phyloP scores from a whole-genome alignment of 441 rosid species.

The Euphorbia celastroides region DNA sequence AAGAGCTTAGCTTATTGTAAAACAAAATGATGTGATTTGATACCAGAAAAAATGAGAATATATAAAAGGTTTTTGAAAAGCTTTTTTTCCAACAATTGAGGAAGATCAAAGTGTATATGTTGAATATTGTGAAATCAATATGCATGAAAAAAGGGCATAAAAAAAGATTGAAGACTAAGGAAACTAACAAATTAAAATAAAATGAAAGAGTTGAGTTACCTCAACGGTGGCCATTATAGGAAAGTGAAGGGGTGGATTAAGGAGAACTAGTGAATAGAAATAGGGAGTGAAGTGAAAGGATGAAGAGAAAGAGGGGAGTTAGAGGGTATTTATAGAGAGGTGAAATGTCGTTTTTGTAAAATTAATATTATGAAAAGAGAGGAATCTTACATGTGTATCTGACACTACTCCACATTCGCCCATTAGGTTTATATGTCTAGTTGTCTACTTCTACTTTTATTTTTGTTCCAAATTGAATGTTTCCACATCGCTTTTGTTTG shows the following conservation, averaged over 20 bases:
- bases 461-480: no score
- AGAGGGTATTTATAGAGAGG: constrained; percentile 34
- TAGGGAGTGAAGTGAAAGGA: constrained; percentile 10
- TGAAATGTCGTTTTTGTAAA: neutral
- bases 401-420: neutral
- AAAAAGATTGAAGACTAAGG: neutral
- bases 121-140: neutral
- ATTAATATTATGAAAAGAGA: neutral
- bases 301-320: constrained; percentile 22
- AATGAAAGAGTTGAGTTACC: constrained; percentile 21
- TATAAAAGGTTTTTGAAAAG: neutral
- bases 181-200: no score
- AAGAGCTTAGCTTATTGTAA: no score
- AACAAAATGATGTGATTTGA: no score
- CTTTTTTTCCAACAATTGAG: neutral
- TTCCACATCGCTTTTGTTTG: no score
- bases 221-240: constrained; percentile 49
- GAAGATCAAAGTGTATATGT: neutral
- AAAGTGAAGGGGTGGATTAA: neutral
- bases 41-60: no score
- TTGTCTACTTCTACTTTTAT: no score
- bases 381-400: constrained; percentile 25
- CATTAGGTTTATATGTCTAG: neutral
- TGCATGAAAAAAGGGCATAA: neutral
- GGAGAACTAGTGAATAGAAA: neutral